Evolutionary conservation across 2,329 filamentous ascomycete genomes (phyloP).

Genomic region (Venturia carpophila): DNA sequence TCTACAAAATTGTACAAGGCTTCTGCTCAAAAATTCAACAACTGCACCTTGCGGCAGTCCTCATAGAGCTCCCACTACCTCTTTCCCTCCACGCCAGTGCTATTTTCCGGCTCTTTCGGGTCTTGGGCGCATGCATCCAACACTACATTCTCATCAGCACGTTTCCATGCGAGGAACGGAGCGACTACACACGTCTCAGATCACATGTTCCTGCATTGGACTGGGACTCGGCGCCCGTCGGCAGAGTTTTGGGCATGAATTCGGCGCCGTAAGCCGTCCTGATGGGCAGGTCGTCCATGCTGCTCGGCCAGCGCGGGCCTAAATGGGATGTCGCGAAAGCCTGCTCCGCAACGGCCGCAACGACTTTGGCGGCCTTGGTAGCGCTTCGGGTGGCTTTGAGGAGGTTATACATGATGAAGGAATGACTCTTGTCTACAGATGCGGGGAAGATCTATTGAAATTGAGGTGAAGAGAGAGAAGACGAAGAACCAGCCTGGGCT

Average conservation of each 20-base stretch:
- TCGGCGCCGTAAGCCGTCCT: neutral
- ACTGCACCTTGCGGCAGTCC: neutral
- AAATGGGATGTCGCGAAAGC: neutral
- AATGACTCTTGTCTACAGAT: too few relatives aligned
- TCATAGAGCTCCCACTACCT: neutral
- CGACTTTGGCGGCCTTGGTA: neutral
- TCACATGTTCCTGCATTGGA: neutral
- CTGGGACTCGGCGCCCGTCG: neutral
- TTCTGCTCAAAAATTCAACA: neutral
- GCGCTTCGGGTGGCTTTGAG: neutral
- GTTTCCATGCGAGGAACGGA: too few relatives aligned
- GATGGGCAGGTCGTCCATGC: neutral
- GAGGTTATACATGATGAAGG: neutral
- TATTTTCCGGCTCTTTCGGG: neutral
- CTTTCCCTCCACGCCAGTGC: neutral
- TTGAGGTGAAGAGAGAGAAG: neutral
- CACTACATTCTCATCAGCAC: neutral
- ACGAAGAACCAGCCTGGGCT: neutral
- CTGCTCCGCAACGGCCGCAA: neutral
- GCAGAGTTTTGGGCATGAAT: neutral
- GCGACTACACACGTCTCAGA: neutral
- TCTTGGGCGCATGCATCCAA: neutral
- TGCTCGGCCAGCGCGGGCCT: constrained; percentile 1
- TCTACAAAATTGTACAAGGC: too few relatives aligned
- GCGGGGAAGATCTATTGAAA: neutral